Base-by-base conservation (phyloP, 805 yeast genomes). In the Starmera caribaea region DNA sequence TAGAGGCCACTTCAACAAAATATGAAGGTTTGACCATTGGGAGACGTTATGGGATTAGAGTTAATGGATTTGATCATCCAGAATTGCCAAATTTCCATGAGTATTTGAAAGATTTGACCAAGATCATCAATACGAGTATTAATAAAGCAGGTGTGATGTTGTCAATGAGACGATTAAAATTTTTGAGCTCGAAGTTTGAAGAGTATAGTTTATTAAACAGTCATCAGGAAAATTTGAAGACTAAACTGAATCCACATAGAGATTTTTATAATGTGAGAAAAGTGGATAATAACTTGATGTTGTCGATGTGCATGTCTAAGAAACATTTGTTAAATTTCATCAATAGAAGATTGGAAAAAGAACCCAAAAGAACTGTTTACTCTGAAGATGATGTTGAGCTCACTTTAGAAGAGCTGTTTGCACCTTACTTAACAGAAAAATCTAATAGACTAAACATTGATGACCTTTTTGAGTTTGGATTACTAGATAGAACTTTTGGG, bases 271-370 rank as follows among this genome's bases (percentile, higher is more conserved):
- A 66, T 40, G 66, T 61, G 13, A 53, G 71, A 45, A 67, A 67
- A 45, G 61, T 67, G 30, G 71, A 66, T 39, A 92, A 97, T 29
- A 97, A 92, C 66, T 90, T 92, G 45, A 97, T 90, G 57, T 95
- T 90, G 56, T 81, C 96, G 7, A 97, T 97, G 37, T 86, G 95
- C 55, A 92, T 92, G 97, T 88, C 94, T 50, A 97, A 92, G 62
- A 90, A 90, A 59, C 97, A 90, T 63, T 66, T 65, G 16, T 48
- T 63, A 30, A 63, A 60, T 32, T 58, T 60, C n/a, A 62, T 65
- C 15, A 61, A 66, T 54, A 50, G 51, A 9, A 65, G 63, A 38
- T 38, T 65, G 33, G 55, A 50, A 21, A 43, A 45, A 5, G 69
- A 65, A 37, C 64, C 69, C 3, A 36, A 61, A 8, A 47, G 66